phyloP scores from a whole-genome alignment of 805 yeast genomes.

The Zygoascus tannicola region DNA sequence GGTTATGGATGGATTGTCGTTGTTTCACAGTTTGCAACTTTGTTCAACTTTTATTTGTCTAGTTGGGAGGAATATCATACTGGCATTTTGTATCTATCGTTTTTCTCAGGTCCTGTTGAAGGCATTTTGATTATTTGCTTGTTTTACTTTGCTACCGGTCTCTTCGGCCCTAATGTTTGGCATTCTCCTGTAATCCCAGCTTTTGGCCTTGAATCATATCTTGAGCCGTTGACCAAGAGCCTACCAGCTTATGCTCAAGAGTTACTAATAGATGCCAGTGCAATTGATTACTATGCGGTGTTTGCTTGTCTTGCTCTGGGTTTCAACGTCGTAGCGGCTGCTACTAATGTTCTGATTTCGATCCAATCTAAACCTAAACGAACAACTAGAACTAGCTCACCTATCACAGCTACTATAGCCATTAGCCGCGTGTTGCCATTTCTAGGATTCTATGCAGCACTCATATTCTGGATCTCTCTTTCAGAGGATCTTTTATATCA shows the following conservation, averaged over 20 bases:
- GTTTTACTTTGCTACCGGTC: conserved; percentile 53
- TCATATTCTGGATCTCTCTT: conserved; percentile 36
- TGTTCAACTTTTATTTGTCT: conserved; percentile 65
- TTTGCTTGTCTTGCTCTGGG: conserved; percentile 50
- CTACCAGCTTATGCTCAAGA: conserved; percentile 7
- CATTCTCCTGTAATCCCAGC: conserved; percentile 32
- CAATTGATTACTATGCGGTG: conserved; percentile 36
- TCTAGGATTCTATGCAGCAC: conserved; percentile 43
- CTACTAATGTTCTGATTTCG: conserved; percentile 50
- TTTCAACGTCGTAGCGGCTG: conserved; percentile 60
- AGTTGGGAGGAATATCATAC: conserved; percentile 97
- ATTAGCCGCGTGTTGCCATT: conserved; percentile 56
- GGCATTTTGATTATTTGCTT: conserved; percentile 62
- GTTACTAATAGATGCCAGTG: conserved; percentile 12
- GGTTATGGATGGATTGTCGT: conserved; percentile 55
- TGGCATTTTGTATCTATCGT: conserved; percentile 65
- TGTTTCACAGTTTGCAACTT: conserved; percentile 24
- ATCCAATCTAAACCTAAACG: conserved; percentile 29
- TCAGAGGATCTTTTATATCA: conserved; percentile 37
- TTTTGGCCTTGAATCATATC: background rate
- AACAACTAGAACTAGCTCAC: conserved; percentile 14
- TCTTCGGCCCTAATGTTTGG: conserved; percentile 66
- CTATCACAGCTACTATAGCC: conserved; percentile 30
- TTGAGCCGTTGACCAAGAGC: background rate
- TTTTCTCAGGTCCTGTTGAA: conserved; percentile 90